Base-by-base conservation (phyloP, 805 yeast genomes). In the Scheffersomyces spartinae region DNA sequence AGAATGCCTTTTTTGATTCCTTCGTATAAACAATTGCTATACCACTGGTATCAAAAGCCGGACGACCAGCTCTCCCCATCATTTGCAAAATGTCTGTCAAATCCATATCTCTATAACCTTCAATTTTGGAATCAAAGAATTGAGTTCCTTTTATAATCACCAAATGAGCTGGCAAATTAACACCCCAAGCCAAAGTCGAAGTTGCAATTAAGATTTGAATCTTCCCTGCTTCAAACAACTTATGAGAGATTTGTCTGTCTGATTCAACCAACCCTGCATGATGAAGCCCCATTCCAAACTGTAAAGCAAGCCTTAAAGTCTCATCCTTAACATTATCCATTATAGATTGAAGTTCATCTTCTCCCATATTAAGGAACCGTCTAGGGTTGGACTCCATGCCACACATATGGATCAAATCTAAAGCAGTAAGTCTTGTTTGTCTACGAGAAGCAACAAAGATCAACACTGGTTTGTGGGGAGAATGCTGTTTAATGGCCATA, bases 31-130 rank as follows among this genome's bases (percentile, higher is more conserved):
- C 82, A 28, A 79, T 72, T 1, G 84, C 84, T 26, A 64, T 78
- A 41, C 88, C 88, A 34, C 75, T 71, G 7, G 81, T 75, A 52
- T 80, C 88, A 42, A 61, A 80, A 1, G 83, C 82, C 1, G 88
- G 88, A 34, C 88, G 68, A 24, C 88, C 88, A 0, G 88, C 88
- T 45, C 88, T 58, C 20, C 88, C 88, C 84, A 77, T 76, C 85
- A 77, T 78, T 47, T 77, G 91, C 30, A 79, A 49, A 26, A 80
- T 78, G 49, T 79, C 91, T 0, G 88, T 80, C 40, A 79, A 61
- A 42, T 79, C 88, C 88, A 79, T 80, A 41, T 79, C 88, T 36
- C 70, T 62, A 45, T 79, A 80, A 1, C 67, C 81, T 43, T 76
- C 82, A 24, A 71, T 70, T 45, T 71, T 59, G 18, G 74, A 58